Base-by-base conservation (phyloP, 2,329 filamentous ascomycete genomes). In the Cladophialophora yegresii region DNA sequence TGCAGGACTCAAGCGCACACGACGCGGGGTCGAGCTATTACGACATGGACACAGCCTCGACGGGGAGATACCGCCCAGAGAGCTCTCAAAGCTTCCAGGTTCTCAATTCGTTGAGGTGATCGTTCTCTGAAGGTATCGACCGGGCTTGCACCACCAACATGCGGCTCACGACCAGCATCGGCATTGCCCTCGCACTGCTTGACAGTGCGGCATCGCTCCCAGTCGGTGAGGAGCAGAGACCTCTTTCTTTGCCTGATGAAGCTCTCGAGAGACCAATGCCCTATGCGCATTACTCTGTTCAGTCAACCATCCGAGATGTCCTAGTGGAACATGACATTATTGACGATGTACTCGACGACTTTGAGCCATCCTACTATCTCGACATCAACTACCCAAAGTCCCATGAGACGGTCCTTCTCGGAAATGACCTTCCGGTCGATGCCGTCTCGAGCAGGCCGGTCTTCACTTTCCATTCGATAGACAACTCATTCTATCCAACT, bases 271-370 rank as follows among this genome's bases (percentile, higher is more conserved):
- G 22, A 16, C 57, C 45, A 30, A 12, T 20, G n/a, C n/a, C 55
- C 13, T 43, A 58, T 47, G 55, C 33, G 23, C 36, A 28, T 9
- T 55, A 59, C 28, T 54, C 62, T 30, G 28, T 62, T 22, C 32
- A 54, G 2, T 68, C 67, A 16, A 65, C 67, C 32, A 70, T 71
- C 50, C 62, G 69, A 61, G 68, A 71, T 20, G 74, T 58, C 71
- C 71, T 71, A 10, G 40, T 63, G n/a, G 61, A 54, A 20, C 68
- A 68, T 62, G 26, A 67, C 8, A 57, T 71, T 40, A 71, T 63
- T 57, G 61, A 60, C 53, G 71, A 84, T 43, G 84, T 88, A 22
- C 80, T 88, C 63, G 81, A 87, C 67, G 81, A 84, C 66, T 88
- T 89, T 73, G 73, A 79, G 3, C 85, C 86, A 5, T 78, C 78